Evolutionary conservation across 2,329 filamentous ascomycete genomes (phyloP).

Genomic region (Aureobasidium sp.): DNA sequence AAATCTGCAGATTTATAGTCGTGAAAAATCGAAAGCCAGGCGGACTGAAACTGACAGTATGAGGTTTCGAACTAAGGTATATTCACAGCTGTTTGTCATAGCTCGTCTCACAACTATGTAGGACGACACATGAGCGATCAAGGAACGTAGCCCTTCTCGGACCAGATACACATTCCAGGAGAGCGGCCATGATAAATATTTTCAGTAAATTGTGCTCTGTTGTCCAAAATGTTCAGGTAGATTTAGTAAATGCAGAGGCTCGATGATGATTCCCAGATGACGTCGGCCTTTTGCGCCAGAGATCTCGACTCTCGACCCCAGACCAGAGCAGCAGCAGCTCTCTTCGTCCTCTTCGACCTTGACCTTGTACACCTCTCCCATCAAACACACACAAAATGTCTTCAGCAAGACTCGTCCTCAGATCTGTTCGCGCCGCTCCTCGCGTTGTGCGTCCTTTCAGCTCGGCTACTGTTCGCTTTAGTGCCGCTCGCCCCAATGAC

Average conservation of each 20-base stretch:
- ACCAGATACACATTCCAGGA: not conserved
- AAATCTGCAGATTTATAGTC: not conserved
- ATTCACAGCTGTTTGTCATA: not conserved
- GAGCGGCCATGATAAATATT: not conserved
- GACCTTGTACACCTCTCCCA: not conserved
- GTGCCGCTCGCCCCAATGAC: slow-evolving; percentile 41
- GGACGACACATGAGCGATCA: not conserved
- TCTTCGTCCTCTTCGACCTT: not conserved
- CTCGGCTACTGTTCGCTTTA: slow-evolving; percentile 31
- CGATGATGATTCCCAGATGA: not conserved
- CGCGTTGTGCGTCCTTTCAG: slow-evolving; percentile 33
- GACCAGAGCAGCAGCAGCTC: slow-evolving; percentile 3
- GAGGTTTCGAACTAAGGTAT: too few species aligned
- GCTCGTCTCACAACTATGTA: not conserved
- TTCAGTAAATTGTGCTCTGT: not conserved
- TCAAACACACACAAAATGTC: slow-evolving; percentile 33
- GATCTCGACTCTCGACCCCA: not conserved
- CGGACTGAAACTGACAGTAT: too few species aligned
- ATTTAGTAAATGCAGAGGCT: not conserved
- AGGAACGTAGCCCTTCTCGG: not conserved
- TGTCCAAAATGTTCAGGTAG: not conserved
- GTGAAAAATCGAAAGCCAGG: too few species aligned
- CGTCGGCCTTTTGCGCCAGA: not conserved
- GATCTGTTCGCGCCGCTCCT: slow-evolving; percentile 38
- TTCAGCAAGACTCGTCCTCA: slow-evolving; percentile 37